Percentiles rank a stretch among this genome's conserved stretches.
Conservation (phyloP, 345 rosid species). For the Cardiospermum halicacabum region DNA sequence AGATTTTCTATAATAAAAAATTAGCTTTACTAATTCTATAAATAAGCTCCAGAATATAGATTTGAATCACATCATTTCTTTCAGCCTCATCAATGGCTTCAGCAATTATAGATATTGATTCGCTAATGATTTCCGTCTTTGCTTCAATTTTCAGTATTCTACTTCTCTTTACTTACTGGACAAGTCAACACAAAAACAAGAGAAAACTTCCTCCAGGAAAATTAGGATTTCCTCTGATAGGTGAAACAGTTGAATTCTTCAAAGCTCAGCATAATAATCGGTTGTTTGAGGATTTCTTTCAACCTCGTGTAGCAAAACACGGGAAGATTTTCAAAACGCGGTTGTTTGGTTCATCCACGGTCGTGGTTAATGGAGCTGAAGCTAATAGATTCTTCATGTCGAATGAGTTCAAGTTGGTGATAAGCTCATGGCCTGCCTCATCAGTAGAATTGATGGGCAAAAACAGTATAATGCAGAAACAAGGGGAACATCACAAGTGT, state of each 20-base stretch:
- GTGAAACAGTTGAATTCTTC: conserved; percentile 69
- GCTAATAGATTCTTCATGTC: conserved; percentile 62
- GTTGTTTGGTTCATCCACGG: conserved; percentile 64
- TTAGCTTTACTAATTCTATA: neutral
- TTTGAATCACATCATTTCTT: neutral
- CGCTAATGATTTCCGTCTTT: conserved; percentile 32
- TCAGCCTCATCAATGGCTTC: conserved; percentile 8
- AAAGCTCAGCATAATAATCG: conserved; percentile 55
- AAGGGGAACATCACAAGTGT: conserved; percentile 47
- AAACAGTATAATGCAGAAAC: conserved; percentile 64
- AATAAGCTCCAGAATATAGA: neutral
- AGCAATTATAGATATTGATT: conserved; percentile 10
- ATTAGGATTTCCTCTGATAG: conserved; percentile 65
- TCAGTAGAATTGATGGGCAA: conserved; percentile 70
- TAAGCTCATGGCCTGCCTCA: conserved; percentile 77
- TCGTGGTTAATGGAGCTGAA: conserved; percentile 60
- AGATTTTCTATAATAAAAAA: neutral
- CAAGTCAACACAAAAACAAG: conserved; percentile 10
- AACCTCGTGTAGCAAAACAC: conserved; percentile 50
- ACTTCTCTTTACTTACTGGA: conserved; percentile 31
- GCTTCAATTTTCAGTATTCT: conserved; percentile 34
- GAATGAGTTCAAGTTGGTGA: conserved; percentile 64
- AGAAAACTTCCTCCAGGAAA: conserved; percentile 60
- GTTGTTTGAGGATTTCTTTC: conserved; percentile 55
- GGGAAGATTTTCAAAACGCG: conserved; percentile 68